phyloP scores from a whole-genome alignment of 2,329 filamentous ascomycete species.

The Monosporascus sp. region DNA sequence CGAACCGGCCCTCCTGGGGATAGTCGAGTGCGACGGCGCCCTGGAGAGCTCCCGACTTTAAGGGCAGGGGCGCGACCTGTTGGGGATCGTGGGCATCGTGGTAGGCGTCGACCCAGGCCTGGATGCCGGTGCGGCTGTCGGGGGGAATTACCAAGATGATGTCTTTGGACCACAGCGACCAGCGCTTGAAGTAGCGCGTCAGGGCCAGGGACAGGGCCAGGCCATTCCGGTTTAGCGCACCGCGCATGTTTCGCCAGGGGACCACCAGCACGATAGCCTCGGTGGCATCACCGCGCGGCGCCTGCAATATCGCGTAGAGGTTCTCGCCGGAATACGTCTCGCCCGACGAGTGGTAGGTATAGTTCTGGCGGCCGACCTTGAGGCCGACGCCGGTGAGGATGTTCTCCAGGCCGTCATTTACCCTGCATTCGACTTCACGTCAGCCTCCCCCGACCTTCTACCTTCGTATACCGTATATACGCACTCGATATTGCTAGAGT shows the following conservation, averaged over 20 bases:
- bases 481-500: slow-evolving; percentile 49
- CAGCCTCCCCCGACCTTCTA: neutral
- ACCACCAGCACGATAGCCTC: slow-evolving; percentile 93
- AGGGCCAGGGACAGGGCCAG: slow-evolving; percentile 81
- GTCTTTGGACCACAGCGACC: slow-evolving; percentile 98
- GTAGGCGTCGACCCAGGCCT: slow-evolving; percentile 97
- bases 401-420: slow-evolving; percentile 66
- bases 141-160: slow-evolving; percentile 88
- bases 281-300: slow-evolving; percentile 90
- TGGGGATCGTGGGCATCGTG: slow-evolving; percentile 77
- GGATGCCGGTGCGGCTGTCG: slow-evolving; percentile 83
- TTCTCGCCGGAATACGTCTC: slow-evolving; percentile 76
- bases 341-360: slow-evolving; percentile 76
- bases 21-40: slow-evolving; percentile 93
- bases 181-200: slow-evolving; percentile 91
- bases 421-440: slow-evolving; percentile 29
- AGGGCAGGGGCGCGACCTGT: slow-evolving; percentile 67
- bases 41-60: slow-evolving; percentile 91
- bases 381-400: slow-evolving; percentile 76
- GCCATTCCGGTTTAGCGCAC: slow-evolving; percentile 76
- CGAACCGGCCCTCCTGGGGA: slow-evolving; percentile 76
- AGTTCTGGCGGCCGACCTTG: slow-evolving; percentile 84
- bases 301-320: slow-evolving; percentile 87
- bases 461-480: slow-evolving; percentile 13
- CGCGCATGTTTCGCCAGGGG: slow-evolving; percentile 78